Evolutionary conservation across 2,329 filamentous ascomycete genomes (phyloP).

Genomic region (Chaetomiaceae sp.): DNA sequence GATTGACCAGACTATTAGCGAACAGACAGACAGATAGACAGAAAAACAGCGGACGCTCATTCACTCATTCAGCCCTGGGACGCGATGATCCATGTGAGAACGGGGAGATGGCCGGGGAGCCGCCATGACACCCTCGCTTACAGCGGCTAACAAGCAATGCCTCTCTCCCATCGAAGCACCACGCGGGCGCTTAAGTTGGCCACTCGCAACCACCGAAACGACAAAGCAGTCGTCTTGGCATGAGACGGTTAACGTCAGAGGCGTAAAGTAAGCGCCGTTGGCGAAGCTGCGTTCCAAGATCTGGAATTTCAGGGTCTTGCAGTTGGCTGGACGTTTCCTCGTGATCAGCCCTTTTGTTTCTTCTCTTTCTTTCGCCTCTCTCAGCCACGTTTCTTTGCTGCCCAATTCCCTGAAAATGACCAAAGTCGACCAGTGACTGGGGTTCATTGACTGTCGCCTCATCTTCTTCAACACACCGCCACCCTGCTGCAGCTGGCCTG

Average conservation of each 20-base stretch:
- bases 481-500: too few relatives aligned
- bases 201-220: not conserved
- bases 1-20: not conserved
- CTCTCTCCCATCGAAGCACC: too few relatives aligned
- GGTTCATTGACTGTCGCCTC: too few relatives aligned
- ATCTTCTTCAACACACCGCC: too few relatives aligned
- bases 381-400: too few relatives aligned
- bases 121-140: not conserved
- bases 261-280: not conserved
- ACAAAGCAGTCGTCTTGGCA: not conserved
- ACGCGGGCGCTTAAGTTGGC: not conserved
- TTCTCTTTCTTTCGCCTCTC: not conserved
- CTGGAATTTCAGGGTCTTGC: not conserved
- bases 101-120: too few relatives aligned
- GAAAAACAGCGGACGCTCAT: constrained; percentile 2
- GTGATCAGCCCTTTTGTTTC: not conserved
- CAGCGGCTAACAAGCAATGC: too few relatives aligned
- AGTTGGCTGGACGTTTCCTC: not conserved
- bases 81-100: too few relatives aligned
- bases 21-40: not conserved
- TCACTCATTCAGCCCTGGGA: not conserved
- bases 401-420: too few relatives aligned
- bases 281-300: not conserved
- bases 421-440: too few relatives aligned
- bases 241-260: not conserved